Conservation (phyloP, 2,329 filamentous ascomycete species). For the Arachnomyces sp. region DNA sequence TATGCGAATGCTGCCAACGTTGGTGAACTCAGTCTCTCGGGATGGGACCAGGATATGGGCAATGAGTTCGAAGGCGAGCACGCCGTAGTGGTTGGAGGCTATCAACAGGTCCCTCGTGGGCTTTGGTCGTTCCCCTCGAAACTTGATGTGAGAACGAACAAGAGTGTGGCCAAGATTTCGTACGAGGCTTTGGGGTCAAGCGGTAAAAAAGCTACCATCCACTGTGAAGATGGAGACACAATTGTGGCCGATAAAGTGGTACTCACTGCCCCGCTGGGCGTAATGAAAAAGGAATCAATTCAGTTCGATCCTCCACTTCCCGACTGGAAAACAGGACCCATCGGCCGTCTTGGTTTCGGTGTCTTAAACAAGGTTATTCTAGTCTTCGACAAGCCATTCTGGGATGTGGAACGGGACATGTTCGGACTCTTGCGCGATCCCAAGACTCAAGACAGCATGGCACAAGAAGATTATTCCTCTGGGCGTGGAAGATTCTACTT, state of each 20-base stretch:
- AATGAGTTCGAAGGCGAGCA: slow-evolving; percentile 97
- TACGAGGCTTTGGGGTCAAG: slow-evolving; percentile 41
- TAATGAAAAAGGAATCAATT: slow-evolving; percentile 67
- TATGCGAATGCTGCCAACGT: slow-evolving; percentile 93
- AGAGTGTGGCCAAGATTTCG: slow-evolving; percentile 66
- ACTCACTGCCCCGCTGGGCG: slow-evolving; percentile 80
- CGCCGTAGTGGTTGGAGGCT: slow-evolving; percentile 87
- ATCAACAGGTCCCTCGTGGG: slow-evolving; percentile 85
- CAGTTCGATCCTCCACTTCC: slow-evolving; percentile 89
- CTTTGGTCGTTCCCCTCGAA: slow-evolving; percentile 68
- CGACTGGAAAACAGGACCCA: slow-evolving; percentile 71
- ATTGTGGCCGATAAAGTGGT: slow-evolving; percentile 88
- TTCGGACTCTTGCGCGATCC: slow-evolving; percentile 83
- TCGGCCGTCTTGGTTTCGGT: slow-evolving; percentile 81
- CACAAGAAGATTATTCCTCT: slow-evolving; percentile 69
- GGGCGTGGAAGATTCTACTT: slow-evolving; percentile 90
- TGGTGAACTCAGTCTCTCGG: slow-evolving; percentile 74
- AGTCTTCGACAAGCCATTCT: slow-evolving; percentile 83
- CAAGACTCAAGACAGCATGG: slow-evolving; percentile 59
- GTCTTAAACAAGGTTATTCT: slow-evolving; percentile 92
- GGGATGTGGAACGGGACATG: slow-evolving; percentile 84
- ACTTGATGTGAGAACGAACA: slow-evolving; percentile 68
- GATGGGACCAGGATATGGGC: slow-evolving; percentile 95
- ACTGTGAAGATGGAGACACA: slow-evolving; percentile 68
- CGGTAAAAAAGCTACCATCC: slow-evolving; percentile 51